Evolutionary conservation across 345 rosid species (phyloP).

Genomic region (Ceriops tagal): DNA sequence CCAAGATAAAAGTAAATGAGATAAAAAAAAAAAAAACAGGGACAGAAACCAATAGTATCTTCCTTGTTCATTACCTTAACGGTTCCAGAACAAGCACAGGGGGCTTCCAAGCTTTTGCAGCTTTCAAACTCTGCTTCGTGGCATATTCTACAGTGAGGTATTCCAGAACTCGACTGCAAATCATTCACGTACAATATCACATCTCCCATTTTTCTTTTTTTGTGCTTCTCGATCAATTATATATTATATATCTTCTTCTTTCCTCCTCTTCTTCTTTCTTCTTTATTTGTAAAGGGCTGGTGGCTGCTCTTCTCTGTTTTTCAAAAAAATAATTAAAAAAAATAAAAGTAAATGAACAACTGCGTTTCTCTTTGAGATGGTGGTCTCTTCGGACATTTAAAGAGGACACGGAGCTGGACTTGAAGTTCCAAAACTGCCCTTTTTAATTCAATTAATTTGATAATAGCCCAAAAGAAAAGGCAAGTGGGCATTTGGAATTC

Average conservation of each 20-base stretch:
- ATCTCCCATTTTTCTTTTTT: slow-evolving; percentile 60
- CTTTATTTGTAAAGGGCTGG: not conserved
- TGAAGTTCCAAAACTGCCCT: slow-evolving; percentile 35
- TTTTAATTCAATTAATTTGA: not conserved
- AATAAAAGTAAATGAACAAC: not conserved
- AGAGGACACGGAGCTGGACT: not conserved
- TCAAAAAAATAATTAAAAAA: slow-evolving; percentile 8
- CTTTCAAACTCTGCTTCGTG: slow-evolving; percentile 77
- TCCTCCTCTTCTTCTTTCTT: not conserved
- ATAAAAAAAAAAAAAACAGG: too few relatives aligned
- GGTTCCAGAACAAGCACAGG: slow-evolving; percentile 93
- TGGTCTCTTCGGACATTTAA: slow-evolving; percentile 17
- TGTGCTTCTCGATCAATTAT: not conserved
- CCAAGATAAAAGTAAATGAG: not conserved
- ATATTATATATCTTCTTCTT: not conserved
- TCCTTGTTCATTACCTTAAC: slow-evolving; percentile 50
- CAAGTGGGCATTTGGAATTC: not conserved
- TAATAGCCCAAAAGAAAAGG: not conserved
- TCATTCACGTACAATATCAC: slow-evolving; percentile 50
- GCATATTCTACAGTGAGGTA: slow-evolving; percentile 72
- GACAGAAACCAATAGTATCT: not conserved
- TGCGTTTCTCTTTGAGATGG: not conserved
- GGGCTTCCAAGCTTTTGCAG: slow-evolving; percentile 68
- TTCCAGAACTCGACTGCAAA: slow-evolving; percentile 27
- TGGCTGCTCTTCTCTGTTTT: not conserved